These are phyloP conservation scores for Debaryomyces fabryi DNA, from an alignment of 1,139 yeast species.

Conservation along the genomic window DNA sequence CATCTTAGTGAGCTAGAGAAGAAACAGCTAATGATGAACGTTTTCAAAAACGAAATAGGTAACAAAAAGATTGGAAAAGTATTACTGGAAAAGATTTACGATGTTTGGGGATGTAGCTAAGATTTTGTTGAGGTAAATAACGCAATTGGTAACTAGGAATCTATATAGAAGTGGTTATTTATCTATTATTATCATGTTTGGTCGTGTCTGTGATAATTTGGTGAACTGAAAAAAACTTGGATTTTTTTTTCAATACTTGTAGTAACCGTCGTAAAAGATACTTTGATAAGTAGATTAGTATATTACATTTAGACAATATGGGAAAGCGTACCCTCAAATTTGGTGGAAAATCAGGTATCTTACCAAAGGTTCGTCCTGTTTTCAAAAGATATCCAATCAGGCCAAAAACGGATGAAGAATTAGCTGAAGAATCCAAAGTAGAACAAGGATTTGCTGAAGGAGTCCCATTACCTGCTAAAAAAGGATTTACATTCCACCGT, in stretches of 20 bases:
- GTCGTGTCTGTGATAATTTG: slow-evolving; percentile 5
- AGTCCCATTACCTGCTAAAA: slow-evolving; percentile 69
- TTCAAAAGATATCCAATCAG: slow-evolving; percentile 64
- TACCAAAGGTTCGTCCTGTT: slow-evolving; percentile 76
- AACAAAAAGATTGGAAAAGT: slow-evolving; percentile 61
- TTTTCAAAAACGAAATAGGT: slow-evolving; percentile 57
- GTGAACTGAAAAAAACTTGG: slow-evolving; percentile 1
- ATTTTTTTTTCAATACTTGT: slow-evolving; percentile 3
- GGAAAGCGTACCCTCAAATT: slow-evolving; percentile 54
- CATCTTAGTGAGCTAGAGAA: slow-evolving; percentile 32
- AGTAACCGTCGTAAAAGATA: not conserved
- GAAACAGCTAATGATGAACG: slow-evolving; percentile 42
- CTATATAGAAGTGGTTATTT: slow-evolving; percentile 5
- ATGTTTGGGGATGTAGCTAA: slow-evolving; percentile 54
- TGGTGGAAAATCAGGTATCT: slow-evolving; percentile 78
- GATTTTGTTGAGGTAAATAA: not conserved
- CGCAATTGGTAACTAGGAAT: not conserved
- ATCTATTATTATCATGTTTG: not conserved
- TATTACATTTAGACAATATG: slow-evolving; percentile 26
- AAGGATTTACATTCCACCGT: slow-evolving; percentile 43
- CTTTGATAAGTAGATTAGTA: not conserved
- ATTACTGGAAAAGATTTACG: slow-evolving; percentile 62
- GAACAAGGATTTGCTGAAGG: slow-evolving; percentile 76
- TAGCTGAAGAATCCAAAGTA: slow-evolving; percentile 44
- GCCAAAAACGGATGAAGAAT: slow-evolving; percentile 44